These are phyloP conservation scores for Nyssa sinensis DNA, from an alignment of 148 eudicot genomes.

Conservation along the genomic window DNA sequence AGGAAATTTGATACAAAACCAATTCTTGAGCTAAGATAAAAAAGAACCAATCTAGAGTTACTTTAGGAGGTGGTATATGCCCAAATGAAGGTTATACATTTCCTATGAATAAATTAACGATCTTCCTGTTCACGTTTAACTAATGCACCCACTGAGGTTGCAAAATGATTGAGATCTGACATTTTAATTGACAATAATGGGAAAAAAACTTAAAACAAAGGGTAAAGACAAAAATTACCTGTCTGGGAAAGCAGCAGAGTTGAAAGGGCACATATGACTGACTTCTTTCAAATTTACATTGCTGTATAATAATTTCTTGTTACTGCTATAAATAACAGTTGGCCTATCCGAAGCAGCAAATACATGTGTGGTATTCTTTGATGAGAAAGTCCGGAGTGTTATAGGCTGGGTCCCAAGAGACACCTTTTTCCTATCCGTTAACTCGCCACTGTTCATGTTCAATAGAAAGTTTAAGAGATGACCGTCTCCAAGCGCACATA, in stretches of 20 bases:
- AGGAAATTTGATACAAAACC: not conserved
- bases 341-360: slow-evolving; percentile 99
- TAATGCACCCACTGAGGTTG: not conserved
- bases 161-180: not conserved
- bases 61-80: not conserved
- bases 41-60: not conserved
- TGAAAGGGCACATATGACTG: slow-evolving; percentile 98
- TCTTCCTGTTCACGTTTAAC: not conserved
- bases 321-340: slow-evolving; percentile 97
- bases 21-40: not conserved
- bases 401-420: slow-evolving; percentile 96
- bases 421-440: slow-evolving; percentile 86
- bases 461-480: slow-evolving; percentile 86
- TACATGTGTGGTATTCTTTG: slow-evolving; percentile 92
- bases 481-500: slow-evolving; percentile 98
- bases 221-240: slow-evolving; percentile 40
- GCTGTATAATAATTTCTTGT: slow-evolving; percentile 93
- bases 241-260: slow-evolving; percentile 95
- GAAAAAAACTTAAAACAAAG: not conserved
- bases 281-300: slow-evolving; percentile 98
- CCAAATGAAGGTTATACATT: not conserved
- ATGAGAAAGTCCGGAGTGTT: slow-evolving; percentile 84
- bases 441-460: slow-evolving; percentile 68
- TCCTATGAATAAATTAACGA: not conserved
- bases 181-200: not conserved